These are phyloP conservation scores for Populus davidiana DNA, from an alignment of 345 rosid genomes.

Conservation along the genomic window DNA sequence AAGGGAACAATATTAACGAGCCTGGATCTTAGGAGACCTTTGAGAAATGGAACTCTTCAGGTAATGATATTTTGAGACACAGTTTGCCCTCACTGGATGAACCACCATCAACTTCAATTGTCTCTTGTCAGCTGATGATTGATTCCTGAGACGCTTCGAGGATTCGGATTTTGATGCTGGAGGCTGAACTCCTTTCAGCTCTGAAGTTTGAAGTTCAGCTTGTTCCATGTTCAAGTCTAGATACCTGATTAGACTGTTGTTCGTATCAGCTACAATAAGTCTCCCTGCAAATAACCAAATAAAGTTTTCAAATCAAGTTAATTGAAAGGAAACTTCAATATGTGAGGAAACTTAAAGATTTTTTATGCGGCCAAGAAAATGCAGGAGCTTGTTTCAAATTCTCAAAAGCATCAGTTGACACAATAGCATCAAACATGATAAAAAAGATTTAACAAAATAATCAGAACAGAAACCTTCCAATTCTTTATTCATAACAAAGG, in stretches of 20 bases:
- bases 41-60: constrained; percentile 82
- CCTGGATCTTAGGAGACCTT: constrained; percentile 43
- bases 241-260: constrained; percentile 73
- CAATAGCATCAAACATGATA: constrained; percentile 91
- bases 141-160: constrained; percentile 67
- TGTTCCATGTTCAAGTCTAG: constrained; percentile 55
- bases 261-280: constrained; percentile 82
- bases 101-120: constrained; percentile 47
- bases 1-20: background rate
- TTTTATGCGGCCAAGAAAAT: constrained; percentile 91
- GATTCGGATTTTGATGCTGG: constrained; percentile 60
- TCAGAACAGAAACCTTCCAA: constrained; percentile 11
- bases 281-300: constrained; percentile 49
- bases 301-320: background rate
- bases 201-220: constrained; percentile 61
- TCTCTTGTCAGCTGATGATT: constrained; percentile 62
- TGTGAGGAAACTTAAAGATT: constrained; percentile 37
- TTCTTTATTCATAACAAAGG: background rate
- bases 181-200: constrained; percentile 79
- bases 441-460: constrained; percentile 12
- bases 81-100: constrained; percentile 66
- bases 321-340: background rate
- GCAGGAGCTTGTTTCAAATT: constrained; percentile 96
- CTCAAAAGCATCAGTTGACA: constrained; percentile 97
- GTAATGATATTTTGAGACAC: constrained; percentile 60